These are phyloP conservation scores for Geum urbanum DNA, from an alignment of 306 rosid species.

Conservation along the genomic window DNA sequence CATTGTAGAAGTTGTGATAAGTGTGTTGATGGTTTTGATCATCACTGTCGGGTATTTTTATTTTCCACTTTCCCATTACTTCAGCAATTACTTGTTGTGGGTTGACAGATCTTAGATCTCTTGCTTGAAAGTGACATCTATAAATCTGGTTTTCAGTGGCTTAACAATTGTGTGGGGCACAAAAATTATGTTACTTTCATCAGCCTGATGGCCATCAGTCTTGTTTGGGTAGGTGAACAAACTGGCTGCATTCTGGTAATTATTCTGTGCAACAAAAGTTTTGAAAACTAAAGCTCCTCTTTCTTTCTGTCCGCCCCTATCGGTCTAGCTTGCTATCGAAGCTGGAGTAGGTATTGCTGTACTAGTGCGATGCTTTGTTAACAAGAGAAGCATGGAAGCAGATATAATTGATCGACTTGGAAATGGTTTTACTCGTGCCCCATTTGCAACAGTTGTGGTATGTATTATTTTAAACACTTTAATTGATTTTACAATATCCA, in stretches of 20 bases:
- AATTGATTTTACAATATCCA: conserved; percentile 4
- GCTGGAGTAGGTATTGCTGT: conserved; percentile 93
- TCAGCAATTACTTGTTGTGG: conserved; percentile 20
- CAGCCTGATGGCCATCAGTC: conserved; percentile 89
- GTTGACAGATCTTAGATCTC: conserved; percentile 19
- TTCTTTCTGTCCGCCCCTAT: conserved; percentile 14
- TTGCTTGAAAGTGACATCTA: conserved; percentile 26
- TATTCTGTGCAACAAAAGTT: neutral
- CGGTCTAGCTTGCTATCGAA: conserved; percentile 77
- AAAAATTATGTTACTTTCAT: conserved; percentile 84
- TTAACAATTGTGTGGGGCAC: conserved; percentile 93
- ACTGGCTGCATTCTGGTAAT: conserved; percentile 25
- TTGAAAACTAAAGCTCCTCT: conserved; percentile 18
- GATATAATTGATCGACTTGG: conserved; percentile 91
- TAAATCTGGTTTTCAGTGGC: conserved; percentile 79
- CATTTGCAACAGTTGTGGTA: conserved; percentile 96
- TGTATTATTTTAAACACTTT: conserved; percentile 19
- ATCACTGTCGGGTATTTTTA: conserved; percentile 82
- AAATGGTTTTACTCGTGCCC: conserved; percentile 95
- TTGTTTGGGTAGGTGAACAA: conserved; percentile 63
- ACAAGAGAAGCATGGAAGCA: conserved; percentile 79
- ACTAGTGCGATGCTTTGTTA: conserved; percentile 84
- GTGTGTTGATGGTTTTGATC: conserved; percentile 96
- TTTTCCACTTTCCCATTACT: conserved; percentile 18
- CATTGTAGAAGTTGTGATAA: conserved; percentile 99